Conservation (phyloP, 2,329 filamentous ascomycete species). For the Penicillium sp. region DNA sequence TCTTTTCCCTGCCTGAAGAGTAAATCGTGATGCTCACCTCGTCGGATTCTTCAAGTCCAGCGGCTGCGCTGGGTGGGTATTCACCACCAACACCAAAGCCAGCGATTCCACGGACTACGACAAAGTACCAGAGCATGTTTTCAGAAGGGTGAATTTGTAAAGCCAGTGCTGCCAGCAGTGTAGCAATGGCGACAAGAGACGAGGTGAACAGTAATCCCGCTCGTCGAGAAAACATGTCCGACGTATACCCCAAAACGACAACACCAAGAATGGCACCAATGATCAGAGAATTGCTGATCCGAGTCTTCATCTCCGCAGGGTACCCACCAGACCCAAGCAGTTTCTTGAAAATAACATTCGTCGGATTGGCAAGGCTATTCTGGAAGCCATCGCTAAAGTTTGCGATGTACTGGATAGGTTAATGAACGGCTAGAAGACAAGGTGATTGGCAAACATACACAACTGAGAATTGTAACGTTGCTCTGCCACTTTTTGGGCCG, state of each 20-base stretch:
- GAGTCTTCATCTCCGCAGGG: slow-evolving; percentile 35
- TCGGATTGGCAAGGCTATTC: slow-evolving; percentile 37
- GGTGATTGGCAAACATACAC: slow-evolving; percentile 24
- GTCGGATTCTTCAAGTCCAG: slow-evolving; percentile 42
- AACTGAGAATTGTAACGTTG: slow-evolving; percentile 36
- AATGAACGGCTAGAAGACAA: not conserved
- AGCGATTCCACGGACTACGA: slow-evolving; percentile 42
- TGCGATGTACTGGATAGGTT: slow-evolving; percentile 30
- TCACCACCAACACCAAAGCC: slow-evolving; percentile 46
- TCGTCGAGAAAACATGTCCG: slow-evolving; percentile 36
- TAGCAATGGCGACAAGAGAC: slow-evolving; percentile 32
- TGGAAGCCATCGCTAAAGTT: slow-evolving; percentile 41
- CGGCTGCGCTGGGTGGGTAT: slow-evolving; percentile 44
- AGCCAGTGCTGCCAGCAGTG: slow-evolving; percentile 43
- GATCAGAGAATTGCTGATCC: slow-evolving; percentile 37
- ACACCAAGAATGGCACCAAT: slow-evolving; percentile 38
- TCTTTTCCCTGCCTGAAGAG: not conserved
- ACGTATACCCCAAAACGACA: slow-evolving; percentile 33
- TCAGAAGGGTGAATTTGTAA: slow-evolving; percentile 40
- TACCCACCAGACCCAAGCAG: slow-evolving; percentile 31
- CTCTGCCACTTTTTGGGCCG: slow-evolving; percentile 33
- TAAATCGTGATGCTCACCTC: slow-evolving; percentile 24
- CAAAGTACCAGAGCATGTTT: slow-evolving; percentile 46
- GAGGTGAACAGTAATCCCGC: slow-evolving; percentile 36
- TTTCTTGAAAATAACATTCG: slow-evolving; percentile 39